These are phyloP conservation scores for Penicillium arizonense DNA, from an alignment of 495 filamentous ascomycete genomes.

Conservation along the genomic window DNA sequence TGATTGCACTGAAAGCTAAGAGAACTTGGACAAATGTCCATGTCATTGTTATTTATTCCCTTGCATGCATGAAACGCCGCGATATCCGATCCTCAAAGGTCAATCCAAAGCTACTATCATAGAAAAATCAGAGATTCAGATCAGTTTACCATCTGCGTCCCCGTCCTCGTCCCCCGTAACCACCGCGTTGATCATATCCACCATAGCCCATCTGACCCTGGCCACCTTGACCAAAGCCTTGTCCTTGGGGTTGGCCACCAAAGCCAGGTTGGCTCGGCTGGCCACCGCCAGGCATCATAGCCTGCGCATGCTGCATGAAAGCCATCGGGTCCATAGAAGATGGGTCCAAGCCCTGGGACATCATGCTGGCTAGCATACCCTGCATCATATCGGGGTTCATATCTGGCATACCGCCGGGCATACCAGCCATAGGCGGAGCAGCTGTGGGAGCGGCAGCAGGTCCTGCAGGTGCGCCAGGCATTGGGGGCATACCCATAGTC, in stretches of 20 bases:
- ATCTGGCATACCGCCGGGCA: slow-evolving; percentile 69
- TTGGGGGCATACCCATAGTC: slow-evolving; percentile 70
- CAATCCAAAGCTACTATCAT: slow-evolving; percentile 1
- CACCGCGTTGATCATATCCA: slow-evolving; percentile 46
- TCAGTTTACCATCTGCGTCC: slow-evolving; percentile 42
- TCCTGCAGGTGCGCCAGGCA: slow-evolving; percentile 55
- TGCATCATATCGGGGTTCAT: slow-evolving; percentile 76
- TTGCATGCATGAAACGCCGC: slow-evolving; percentile 28
- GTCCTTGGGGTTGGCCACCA: slow-evolving; percentile 28
- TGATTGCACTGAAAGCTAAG: neutral
- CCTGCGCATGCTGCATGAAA: slow-evolving; percentile 53
- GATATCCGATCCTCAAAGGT: slow-evolving; percentile 11
- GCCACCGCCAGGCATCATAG: slow-evolving; percentile 49
- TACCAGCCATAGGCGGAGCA: slow-evolving; percentile 57
- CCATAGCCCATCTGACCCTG: slow-evolving; percentile 53
- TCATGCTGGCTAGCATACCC: slow-evolving; percentile 79
- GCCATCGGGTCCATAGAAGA: slow-evolving; percentile 69
- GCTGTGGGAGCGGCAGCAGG: slow-evolving; percentile 35
- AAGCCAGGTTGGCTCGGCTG: slow-evolving; percentile 42
- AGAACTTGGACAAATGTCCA: too few relatives aligned
- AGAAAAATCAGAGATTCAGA: neutral
- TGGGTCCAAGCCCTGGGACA: slow-evolving; percentile 78
- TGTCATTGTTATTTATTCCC: slow-evolving; percentile 6
- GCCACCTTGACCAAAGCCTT: slow-evolving; percentile 43
- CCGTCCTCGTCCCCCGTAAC: slow-evolving; percentile 47